These are phyloP conservation scores for Periconia macrospinosa DNA, from an alignment of 2,329 filamentous ascomycete genomes.

Conservation along the genomic window DNA sequence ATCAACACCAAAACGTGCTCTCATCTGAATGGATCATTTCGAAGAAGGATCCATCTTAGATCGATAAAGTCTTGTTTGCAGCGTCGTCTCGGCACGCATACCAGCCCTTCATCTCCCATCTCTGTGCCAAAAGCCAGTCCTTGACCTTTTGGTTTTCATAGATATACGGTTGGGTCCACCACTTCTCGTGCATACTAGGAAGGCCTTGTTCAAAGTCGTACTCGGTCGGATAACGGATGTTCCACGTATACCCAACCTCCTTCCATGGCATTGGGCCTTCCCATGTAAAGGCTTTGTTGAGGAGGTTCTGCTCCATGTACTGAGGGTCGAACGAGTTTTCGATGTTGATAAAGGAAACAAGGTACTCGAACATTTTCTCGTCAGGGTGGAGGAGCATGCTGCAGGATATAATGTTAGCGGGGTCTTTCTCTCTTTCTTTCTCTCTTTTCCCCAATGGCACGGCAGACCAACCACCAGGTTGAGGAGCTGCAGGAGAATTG, in stretches of 20 bases:
- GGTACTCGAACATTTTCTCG: slow-evolving; percentile 34
- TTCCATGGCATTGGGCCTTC: slow-evolving; percentile 47
- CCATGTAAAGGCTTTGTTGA: slow-evolving; percentile 40
- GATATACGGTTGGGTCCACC: slow-evolving; percentile 37
- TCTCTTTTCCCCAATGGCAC: no score
- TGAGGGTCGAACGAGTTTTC: slow-evolving; percentile 34
- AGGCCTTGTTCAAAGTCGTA: slow-evolving; percentile 41
- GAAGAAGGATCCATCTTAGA: no score
- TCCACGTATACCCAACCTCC: slow-evolving; percentile 41
- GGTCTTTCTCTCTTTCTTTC: no score
- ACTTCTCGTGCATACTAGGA: slow-evolving; percentile 44
- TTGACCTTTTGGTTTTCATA: slow-evolving; percentile 28
- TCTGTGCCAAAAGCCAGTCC: slow-evolving; percentile 33
- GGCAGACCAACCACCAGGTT: no score
- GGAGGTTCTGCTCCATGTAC: slow-evolving; percentile 41
- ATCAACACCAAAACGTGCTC: no score
- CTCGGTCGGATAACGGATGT: slow-evolving; percentile 40
- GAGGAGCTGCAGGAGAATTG: no score
- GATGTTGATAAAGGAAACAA: slow-evolving; percentile 30
- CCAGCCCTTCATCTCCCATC: slow-evolving; percentile 46
- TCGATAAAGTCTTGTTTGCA: neutral
- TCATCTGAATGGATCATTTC: no score
- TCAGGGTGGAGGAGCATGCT: slow-evolving; percentile 4
- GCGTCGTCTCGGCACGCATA: slow-evolving; percentile 31
- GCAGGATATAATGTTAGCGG: no score